Conservation (phyloP, 2,329 filamentous ascomycete species). For the Colletotrichum truncatum region DNA sequence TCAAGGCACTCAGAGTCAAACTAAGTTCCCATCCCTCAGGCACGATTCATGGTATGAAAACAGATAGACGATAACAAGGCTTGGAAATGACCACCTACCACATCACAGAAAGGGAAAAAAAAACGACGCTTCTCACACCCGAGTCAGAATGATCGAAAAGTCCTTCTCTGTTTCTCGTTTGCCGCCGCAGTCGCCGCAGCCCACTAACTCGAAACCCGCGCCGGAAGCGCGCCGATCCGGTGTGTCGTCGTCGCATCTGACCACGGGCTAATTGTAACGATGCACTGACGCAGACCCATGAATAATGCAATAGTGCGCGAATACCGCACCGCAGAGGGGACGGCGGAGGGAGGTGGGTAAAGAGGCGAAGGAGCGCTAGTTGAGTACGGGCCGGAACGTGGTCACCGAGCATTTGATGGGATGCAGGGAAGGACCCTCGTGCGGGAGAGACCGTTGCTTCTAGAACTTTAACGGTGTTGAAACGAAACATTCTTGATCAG, state of each 20-base stretch:
- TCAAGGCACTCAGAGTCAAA: not conserved
- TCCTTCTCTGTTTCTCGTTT: not conserved
- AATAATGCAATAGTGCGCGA: slow-evolving; percentile 14
- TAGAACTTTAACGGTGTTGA: too few relatives aligned
- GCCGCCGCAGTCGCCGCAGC: not conserved
- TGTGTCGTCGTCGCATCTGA: slow-evolving; percentile 7
- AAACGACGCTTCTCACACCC: not conserved
- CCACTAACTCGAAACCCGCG: slow-evolving; percentile 15
- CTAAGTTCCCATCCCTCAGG: not conserved
- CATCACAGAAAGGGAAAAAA: not conserved
- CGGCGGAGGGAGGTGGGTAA: too few relatives aligned
- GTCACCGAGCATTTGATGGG: too few relatives aligned
- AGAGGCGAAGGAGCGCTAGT: too few relatives aligned
- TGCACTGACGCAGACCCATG: slow-evolving; percentile 12
- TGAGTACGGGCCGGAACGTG: too few relatives aligned
- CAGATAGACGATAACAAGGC: too few relatives aligned
- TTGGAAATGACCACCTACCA: too few relatives aligned
- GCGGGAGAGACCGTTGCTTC: too few relatives aligned
- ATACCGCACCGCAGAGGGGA: too few relatives aligned
- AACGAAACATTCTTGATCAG: too few relatives aligned
- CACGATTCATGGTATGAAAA: not conserved
- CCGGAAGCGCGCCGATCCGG: slow-evolving; percentile 24
- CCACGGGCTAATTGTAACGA: slow-evolving; percentile 15
- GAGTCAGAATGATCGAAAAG: not conserved
- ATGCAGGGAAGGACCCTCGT: too few relatives aligned